Evolutionary conservation across 192 early-diverging fungal genomes (phyloP).

Genomic region (Rhizophagus sp.): DNA sequence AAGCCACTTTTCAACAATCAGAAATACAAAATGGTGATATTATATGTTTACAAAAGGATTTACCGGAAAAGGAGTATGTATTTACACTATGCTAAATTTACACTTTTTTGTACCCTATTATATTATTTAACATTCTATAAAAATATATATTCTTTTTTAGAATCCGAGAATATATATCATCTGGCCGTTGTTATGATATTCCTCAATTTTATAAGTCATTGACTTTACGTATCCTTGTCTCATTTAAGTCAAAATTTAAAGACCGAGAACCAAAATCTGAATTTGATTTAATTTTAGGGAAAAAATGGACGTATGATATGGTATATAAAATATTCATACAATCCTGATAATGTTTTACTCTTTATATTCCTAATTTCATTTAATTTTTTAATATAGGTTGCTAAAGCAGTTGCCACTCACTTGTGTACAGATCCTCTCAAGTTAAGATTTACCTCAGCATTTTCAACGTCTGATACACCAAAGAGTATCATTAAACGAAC

Average conservation of each 20-base stretch:
- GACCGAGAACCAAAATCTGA: slow-evolving; percentile 30
- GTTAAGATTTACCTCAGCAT: slow-evolving; percentile 65
- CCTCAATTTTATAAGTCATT: slow-evolving; percentile 81
- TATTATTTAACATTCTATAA: no score
- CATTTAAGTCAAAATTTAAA: slow-evolving; percentile 42
- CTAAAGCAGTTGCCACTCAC: slow-evolving; percentile 60
- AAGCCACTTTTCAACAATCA: slow-evolving; percentile 62
- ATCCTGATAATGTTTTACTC: no score
- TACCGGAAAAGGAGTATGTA: slow-evolving; percentile 51
- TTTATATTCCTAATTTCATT: neutral
- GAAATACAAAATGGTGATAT: slow-evolving; percentile 97
- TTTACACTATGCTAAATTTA: neutral
- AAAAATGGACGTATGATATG: slow-evolving; percentile 36
- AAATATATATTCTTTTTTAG: neutral
- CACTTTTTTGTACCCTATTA: no score
- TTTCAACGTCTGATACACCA: slow-evolving; percentile 28
- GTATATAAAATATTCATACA: no score
- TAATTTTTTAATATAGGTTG: slow-evolving; percentile 50
- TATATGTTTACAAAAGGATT: slow-evolving; percentile 73
- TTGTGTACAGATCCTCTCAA: slow-evolving; percentile 65
- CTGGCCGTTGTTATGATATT: slow-evolving; percentile 49
- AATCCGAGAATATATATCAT: slow-evolving; percentile 38
- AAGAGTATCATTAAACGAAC: slow-evolving; percentile 36
- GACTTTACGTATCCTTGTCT: slow-evolving; percentile 53
- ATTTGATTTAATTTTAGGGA: slow-evolving; percentile 56